phyloP scores from a whole-genome alignment of 225 moss, liverwort and hornwort species.

The Marchantia paleacea region DNA sequence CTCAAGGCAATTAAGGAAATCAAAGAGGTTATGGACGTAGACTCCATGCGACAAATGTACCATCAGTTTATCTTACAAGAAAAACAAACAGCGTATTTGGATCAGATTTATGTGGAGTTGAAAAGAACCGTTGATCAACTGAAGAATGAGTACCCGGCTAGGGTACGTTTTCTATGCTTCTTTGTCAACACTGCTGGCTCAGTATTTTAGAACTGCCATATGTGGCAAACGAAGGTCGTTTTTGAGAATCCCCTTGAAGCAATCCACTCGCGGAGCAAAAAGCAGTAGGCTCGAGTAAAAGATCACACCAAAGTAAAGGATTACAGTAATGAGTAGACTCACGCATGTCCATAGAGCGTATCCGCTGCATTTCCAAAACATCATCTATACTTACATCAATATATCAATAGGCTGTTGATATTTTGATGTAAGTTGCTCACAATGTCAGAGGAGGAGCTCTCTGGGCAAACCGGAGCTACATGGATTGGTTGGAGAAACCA shows the following conservation, averaged over 20 bases:
- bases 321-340: neutral
- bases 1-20: conserved; percentile 45
- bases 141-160: conserved; percentile 48
- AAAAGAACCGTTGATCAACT: conserved; percentile 50
- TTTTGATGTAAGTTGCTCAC: neutral
- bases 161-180: conserved; percentile 16
- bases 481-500: conserved; percentile 45
- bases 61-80: conserved; percentile 68
- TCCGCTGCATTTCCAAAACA: neutral
- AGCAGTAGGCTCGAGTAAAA: too few species aligned
- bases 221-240: neutral
- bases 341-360: neutral
- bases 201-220: neutral
- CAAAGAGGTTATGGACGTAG: conserved; percentile 59
- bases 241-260: too few species aligned
- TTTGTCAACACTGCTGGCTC: neutral
- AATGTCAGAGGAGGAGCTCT: conserved; percentile 49
- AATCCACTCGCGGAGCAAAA: too few species aligned
- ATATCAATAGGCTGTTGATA: neutral
- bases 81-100: conserved; percentile 63
- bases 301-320: too few species aligned
- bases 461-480: conserved; percentile 45
- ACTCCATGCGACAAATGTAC: conserved; percentile 74
- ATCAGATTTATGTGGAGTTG: conserved; percentile 65
- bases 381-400: neutral